Evolutionary conservation across 2,329 filamentous ascomycete genomes (phyloP), one percentile per base, ranked within the genome.

Genomic region (Aspergillus piperis): DNA sequence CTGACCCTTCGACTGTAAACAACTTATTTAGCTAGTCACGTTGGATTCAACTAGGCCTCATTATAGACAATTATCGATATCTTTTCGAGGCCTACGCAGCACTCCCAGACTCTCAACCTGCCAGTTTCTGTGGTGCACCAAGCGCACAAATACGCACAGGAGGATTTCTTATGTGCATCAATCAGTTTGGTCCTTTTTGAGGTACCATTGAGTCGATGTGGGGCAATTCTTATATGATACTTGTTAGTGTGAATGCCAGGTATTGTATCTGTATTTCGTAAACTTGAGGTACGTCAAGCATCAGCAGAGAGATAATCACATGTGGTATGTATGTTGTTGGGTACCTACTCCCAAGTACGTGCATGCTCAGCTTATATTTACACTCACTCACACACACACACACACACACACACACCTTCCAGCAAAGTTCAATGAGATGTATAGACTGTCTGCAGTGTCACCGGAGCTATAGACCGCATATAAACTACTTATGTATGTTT

Each of bases 401-500:
- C 27, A 3, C 27, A 30, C 11, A 7, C 23, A 25, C 25, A 7
- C 25, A 8, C 32, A 13, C 32, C 10, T 11, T 5, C 11, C 32
- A 61, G 54, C 54, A 61, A 50, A 61, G 50, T 58, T 61, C 54
- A 58, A 59, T 55, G 44, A 36, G 25, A 48, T 56, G 48, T 36
- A 54, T 42, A 39, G 25, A 41, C 32, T 21, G 48, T 23, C 51
- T 59, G 57, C 44, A 19, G 57, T 59, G 51, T 59, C 47, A 59
- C 51, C 15, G 42, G 23, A 50, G n/a, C 15, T 30, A n/a, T 30
- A 17, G 10, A 8, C 47, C 13, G 30, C 25, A 32, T 50, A 32
- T 50, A 21, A 11, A 50, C 7, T 11, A 32, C 21, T 3, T 15
- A 30, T 36, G 32, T 36, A 50, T 27, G 47, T 19, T 32, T 50